These are phyloP conservation scores for Coriolopsis trogii DNA, from an alignment of 1,284 basidiomycete genomes.

Conservation along the genomic window DNA sequence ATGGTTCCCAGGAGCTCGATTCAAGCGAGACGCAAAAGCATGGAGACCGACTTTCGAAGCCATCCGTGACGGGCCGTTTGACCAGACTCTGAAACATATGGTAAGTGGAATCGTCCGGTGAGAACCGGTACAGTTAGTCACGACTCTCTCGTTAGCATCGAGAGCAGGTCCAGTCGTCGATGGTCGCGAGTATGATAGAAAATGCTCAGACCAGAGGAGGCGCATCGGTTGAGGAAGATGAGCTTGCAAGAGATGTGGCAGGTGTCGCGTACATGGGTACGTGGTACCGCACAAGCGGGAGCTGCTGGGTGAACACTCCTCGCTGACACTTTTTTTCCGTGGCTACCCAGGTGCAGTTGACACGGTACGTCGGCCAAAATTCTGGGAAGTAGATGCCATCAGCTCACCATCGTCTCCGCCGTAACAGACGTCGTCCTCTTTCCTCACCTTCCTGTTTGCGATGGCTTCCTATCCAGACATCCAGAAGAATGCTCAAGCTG, in stretches of 20 bases:
- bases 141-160: too few species aligned
- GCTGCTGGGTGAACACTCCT: too few species aligned
- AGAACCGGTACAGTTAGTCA: neutral
- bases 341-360: neutral
- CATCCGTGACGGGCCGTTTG: neutral
- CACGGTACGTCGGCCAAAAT: neutral
- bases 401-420: neutral
- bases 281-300: too few species aligned
- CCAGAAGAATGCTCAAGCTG: constrained; percentile 29
- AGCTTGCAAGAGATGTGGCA: too few species aligned
- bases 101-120: neutral
- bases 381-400: neutral
- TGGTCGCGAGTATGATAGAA: too few species aligned
- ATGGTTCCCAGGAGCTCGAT: constrained; percentile 37
- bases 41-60: too few species aligned
- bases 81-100: neutral
- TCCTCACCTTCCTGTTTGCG: constrained; percentile 17
- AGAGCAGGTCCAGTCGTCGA: too few species aligned
- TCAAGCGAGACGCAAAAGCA: constrained; percentile 46
- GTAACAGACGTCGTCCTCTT: neutral
- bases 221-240: too few species aligned
- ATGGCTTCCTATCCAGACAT: constrained; percentile 29
- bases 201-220: too few species aligned
- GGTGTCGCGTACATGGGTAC: too few species aligned
- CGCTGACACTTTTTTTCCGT: neutral